Evolutionary conservation across 306 rosid species (phyloP), one percentile per base, ranked within the genome.

Genomic region (Prunus mume): DNA sequence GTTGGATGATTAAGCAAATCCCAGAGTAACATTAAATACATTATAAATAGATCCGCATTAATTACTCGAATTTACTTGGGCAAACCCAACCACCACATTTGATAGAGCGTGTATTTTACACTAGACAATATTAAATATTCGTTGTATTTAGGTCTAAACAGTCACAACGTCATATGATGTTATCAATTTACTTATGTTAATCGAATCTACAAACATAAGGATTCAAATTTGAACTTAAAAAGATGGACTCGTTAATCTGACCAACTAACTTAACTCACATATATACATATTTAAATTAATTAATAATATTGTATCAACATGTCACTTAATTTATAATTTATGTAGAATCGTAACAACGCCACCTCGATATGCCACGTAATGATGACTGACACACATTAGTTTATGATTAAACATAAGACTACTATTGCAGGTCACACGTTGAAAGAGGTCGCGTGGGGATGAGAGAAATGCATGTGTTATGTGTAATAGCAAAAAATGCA

Each of bases 1-100:
- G 60, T 56, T 51, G 61, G 13, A 84, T 75, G 85, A 85, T 85
- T 81, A 83, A 74, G 87, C 90, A 92, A 92, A 84, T 88, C 90
- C 91, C 89, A 82, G 86, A 75, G 81, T 76, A 80, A 77, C 69
- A 80, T 73, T 68, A 65, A 76, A 76, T 49, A 80, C 62, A 50
- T 79, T 74, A 76, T 12, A 76, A 79, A 64, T 82, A 74, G 83
- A 90, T 86, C 82, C 82, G 79, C 77, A 71, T 76, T 78, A 65
- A 78, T 76, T 62, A 85, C 80, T 51, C 25, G 66, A 58, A 81
- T 61, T 68, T 61, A 75, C 77, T 9, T 67, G 25, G 73, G 73
- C 83, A 54, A n/a, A 7, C 38, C 34, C 24, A 18, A 30, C 61
- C 52, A 51, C 55, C 5, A 2, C 63, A 9, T 63, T 56, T 32